Conservation (phyloP, 1,284 basidiomycete species). For the Hypsizygus ulmarius region DNA sequence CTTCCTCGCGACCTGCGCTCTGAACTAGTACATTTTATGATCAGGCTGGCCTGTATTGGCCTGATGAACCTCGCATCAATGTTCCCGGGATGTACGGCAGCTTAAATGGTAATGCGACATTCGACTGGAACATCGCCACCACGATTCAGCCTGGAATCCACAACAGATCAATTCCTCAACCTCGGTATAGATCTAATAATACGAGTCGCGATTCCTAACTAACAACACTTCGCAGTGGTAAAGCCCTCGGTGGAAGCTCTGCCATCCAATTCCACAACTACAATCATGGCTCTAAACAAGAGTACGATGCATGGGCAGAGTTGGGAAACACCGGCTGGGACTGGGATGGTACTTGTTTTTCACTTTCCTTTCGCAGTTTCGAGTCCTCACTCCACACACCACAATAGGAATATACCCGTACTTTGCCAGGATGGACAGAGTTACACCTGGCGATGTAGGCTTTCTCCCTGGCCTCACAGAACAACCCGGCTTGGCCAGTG, state of each 20-base stretch:
- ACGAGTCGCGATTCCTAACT: background rate
- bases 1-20: background rate
- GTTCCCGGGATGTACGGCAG: slow-evolving; percentile 5
- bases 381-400: background rate
- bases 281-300: slow-evolving; percentile 8
- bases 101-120: slow-evolving; percentile 7
- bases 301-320: slow-evolving; percentile 19
- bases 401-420: slow-evolving; percentile 18
- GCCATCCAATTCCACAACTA: slow-evolving; percentile 13
- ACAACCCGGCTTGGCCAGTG: slow-evolving; percentile 8
- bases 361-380: no score
- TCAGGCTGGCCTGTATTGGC: slow-evolving; percentile 3
- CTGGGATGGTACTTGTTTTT: background rate
- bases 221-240: slow-evolving; percentile 11
- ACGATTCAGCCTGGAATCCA: slow-evolving; percentile 14
- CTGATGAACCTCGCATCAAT: slow-evolving; percentile 5
- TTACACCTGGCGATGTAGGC: slow-evolving; percentile 9
- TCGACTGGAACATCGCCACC: slow-evolving; percentile 15
- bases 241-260: slow-evolving; percentile 17
- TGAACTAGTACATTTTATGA: background rate
- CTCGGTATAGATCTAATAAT: slow-evolving; percentile 10
- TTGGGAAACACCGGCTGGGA: slow-evolving; percentile 19
- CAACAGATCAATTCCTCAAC: slow-evolving; percentile 10
- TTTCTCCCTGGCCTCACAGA: slow-evolving; percentile 12
- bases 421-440: slow-evolving; percentile 17